Conservation (phyloP, 257 asterid genomes). For the Asclepias syriaca region DNA sequence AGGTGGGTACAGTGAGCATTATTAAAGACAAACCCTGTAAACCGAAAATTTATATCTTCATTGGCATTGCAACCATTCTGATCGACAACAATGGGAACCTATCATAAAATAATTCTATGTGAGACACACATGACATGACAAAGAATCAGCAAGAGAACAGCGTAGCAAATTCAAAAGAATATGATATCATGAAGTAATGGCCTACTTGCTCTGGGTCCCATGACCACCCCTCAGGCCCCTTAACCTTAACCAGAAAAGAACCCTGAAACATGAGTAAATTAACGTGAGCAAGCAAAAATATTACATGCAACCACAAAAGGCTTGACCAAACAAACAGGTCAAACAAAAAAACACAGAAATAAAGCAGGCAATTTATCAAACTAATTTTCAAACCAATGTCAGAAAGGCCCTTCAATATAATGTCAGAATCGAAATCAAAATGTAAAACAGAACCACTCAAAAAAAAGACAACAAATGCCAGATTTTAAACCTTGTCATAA, state of each 20-base stretch:
- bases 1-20: neutral
- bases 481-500: constrained; percentile 70
- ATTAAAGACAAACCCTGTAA: constrained; percentile 65
- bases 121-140: constrained; percentile 19
- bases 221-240: constrained; percentile 96
- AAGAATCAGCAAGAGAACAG: constrained; percentile 11
- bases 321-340: neutral
- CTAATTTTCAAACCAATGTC: neutral
- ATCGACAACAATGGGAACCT: constrained; percentile 85
- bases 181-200: constrained; percentile 16
- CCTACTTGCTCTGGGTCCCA: constrained; percentile 81
- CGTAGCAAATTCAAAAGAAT: constrained; percentile 12
- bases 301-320: neutral
- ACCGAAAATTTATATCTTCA: constrained; percentile 86
- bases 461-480: neutral
- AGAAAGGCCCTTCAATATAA: no score
- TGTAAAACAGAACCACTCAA: neutral
- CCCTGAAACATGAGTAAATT: constrained; percentile 49
- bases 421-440: no score
- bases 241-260: constrained; percentile 78
- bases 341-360: neutral
- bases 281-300: constrained; percentile 3
- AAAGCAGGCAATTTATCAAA: neutral
- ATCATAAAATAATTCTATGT: constrained; percentile 21
- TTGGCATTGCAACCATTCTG: constrained; percentile 84